Percentiles rank a stretch among this genome's conserved stretches.
These are phyloP conservation scores for Spiraea crenata DNA, from an alignment of 331 rosid species.

Conservation along the genomic window DNA sequence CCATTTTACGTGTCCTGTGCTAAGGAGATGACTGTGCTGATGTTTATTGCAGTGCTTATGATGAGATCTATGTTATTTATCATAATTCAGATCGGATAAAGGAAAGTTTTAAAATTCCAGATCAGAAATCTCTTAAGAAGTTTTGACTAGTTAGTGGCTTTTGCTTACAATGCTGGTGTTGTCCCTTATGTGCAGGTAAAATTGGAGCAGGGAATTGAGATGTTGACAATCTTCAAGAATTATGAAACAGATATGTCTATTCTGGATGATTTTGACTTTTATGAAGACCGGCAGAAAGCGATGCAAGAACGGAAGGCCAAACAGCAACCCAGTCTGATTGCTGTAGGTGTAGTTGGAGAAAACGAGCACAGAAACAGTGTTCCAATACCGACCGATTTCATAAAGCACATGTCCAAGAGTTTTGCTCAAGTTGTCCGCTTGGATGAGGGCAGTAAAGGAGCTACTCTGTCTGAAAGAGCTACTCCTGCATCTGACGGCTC, in stretches of 20 bases:
- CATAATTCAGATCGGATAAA: not conserved
- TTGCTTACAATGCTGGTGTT: slow-evolving; percentile 21
- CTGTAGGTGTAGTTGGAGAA: slow-evolving; percentile 55
- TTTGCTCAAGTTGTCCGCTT: slow-evolving; percentile 74
- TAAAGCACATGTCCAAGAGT: slow-evolving; percentile 81
- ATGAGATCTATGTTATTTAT: too few species aligned
- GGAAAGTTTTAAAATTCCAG: not conserved
- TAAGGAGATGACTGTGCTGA: not conserved
- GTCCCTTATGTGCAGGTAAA: slow-evolving; percentile 50
- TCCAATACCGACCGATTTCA: slow-evolving; percentile 45
- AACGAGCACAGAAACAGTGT: slow-evolving; percentile 53
- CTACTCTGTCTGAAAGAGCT: slow-evolving; percentile 36
- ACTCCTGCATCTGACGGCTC: slow-evolving; percentile 41
- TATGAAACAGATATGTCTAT: slow-evolving; percentile 71
- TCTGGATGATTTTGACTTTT: slow-evolving; percentile 78
- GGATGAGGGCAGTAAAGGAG: slow-evolving; percentile 60
- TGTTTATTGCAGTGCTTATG: not conserved
- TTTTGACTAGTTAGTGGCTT: not conserved
- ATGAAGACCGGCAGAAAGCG: slow-evolving; percentile 78
- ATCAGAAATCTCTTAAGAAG: not conserved
- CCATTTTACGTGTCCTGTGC: not conserved
- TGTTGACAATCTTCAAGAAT: slow-evolving; percentile 66
- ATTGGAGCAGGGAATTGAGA: slow-evolving; percentile 72
- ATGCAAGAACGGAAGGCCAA: slow-evolving; percentile 80
- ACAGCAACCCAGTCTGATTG: slow-evolving; percentile 55